These are phyloP conservation scores for Tympanopsis confertula DNA, from an alignment of 2,329 filamentous ascomycete species.

Conservation along the genomic window DNA sequence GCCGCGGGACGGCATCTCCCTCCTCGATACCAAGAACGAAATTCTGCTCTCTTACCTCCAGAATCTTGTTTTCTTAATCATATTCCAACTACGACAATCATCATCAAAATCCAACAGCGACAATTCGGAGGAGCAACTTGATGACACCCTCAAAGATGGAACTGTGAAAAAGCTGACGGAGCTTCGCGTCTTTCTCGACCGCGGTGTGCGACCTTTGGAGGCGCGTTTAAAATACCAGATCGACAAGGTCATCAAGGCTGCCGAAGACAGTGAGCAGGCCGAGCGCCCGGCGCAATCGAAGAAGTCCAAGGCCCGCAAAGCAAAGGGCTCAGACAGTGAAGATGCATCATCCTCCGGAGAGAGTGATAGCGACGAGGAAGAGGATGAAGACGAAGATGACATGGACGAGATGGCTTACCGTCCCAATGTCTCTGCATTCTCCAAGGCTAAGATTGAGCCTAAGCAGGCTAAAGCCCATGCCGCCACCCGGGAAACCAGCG, in stretches of 20 bases:
- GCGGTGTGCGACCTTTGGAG: slow-evolving; percentile 81
- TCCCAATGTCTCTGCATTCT: slow-evolving; percentile 1
- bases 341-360: slow-evolving; percentile 18
- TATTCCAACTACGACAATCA: slow-evolving; percentile 63
- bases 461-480: slow-evolving; percentile 12
- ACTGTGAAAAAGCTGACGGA: slow-evolving; percentile 82
- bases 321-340: slow-evolving; percentile 13
- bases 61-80: slow-evolving; percentile 77
- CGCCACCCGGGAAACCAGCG: slow-evolving; percentile 34
- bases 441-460: too few species aligned
- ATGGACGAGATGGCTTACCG: slow-evolving; percentile 1
- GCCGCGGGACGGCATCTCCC: slow-evolving; percentile 79
- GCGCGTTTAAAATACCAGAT: slow-evolving; percentile 88
- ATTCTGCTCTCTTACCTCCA: slow-evolving; percentile 93
- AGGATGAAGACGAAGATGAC: slow-evolving; percentile 5
- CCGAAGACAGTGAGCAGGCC: slow-evolving; percentile 56
- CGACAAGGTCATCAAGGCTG: slow-evolving; percentile 82
- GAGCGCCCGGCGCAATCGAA: slow-evolving; percentile 21
- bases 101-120: slow-evolving; percentile 12
- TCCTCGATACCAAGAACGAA: slow-evolving; percentile 93
- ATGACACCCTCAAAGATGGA: slow-evolving; percentile 38
- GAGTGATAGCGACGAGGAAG: slow-evolving; percentile 21
- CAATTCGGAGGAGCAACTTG: slow-evolving; percentile 19
- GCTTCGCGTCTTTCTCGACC: slow-evolving; percentile 82
- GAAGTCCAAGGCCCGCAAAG: slow-evolving; percentile 18